A percentile compares a stretch with the other conserved stretches of the same genome.
Evolutionary conservation across 164 flowering plant genomes (phyloP).

Genomic region (Macadamia tetraphylla): DNA sequence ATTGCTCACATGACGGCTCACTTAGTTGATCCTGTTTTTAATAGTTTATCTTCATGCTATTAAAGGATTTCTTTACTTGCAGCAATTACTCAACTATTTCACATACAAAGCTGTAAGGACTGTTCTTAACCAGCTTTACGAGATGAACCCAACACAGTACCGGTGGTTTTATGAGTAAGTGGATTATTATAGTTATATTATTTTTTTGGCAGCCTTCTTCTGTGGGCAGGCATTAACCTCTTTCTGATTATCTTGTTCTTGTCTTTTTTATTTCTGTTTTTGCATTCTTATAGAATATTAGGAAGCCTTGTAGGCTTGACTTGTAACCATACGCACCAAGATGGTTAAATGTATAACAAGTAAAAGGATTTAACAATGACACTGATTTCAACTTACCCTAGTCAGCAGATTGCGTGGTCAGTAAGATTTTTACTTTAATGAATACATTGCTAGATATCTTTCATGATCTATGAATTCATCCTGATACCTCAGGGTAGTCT

Average conservation of each 20-base stretch:
- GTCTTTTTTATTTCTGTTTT: not conserved
- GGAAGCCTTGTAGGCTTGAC: no score
- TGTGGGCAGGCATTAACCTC: no score
- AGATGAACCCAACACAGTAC: slow-evolving; percentile 90
- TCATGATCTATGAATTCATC: no score
- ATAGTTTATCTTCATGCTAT: no score
- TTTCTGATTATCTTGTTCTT: not conserved
- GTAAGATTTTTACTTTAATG: no score
- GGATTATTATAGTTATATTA: not conserved
- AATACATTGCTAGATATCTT: no score
- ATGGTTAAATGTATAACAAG: no score
- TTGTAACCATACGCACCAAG: no score
- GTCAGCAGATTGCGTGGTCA: no score
- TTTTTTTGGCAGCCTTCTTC: not conserved
- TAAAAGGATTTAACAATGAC: no score
- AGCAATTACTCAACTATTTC: slow-evolving; percentile 82
- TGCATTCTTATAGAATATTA: no score
- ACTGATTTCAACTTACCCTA: no score
- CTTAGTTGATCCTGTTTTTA: not conserved
- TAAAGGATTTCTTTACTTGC: slow-evolving; percentile 28
- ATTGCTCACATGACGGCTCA: not conserved
- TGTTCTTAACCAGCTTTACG: slow-evolving; percentile 83
- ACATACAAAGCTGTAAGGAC: slow-evolving; percentile 96
- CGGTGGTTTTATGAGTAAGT: slow-evolving; percentile 94
- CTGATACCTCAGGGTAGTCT: not conserved